A percentile compares a stretch with the other conserved stretches of the same genome.
phyloP scores from a whole-genome alignment of 2,329 filamentous ascomycete genomes.

The Colletotrichum gloeosporioides region DNA sequence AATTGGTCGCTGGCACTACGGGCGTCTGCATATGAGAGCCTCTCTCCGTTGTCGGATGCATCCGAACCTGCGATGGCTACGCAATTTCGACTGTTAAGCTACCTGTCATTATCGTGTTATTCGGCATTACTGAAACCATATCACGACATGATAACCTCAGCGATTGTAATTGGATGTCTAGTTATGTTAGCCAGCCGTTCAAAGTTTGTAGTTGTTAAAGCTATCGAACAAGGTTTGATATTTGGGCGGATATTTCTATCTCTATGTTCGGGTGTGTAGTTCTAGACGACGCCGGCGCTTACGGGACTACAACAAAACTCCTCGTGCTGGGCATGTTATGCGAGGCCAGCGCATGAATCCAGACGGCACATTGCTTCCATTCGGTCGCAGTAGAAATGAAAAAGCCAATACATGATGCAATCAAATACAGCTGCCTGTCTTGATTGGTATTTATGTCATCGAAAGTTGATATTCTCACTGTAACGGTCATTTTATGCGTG shows the following conservation, averaged over 20 bases:
- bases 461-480: rapidly evolving
- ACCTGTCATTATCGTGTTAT: rapidly evolving
- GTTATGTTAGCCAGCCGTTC: too few species aligned
- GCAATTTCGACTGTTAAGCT: rapidly evolving
- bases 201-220: too few species aligned
- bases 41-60: background rate
- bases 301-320: background rate
- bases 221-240: background rate
- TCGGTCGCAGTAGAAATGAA: background rate
- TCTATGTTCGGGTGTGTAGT: rapidly evolving
- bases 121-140: background rate
- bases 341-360: rapidly evolving
- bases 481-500: rapidly evolving
- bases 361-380: rapidly evolving
- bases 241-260: too few species aligned
- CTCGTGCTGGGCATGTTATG: rapidly evolving
- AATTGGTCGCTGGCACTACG: rapidly evolving
- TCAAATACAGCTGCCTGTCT: rapidly evolving
- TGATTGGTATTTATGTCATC: rapidly evolving
- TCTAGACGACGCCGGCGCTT: rapidly evolving
- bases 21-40: rapidly evolving
- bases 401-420: rapidly evolving
- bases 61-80: background rate
- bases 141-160: rapidly evolving
- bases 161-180: too few species aligned